Evolutionary conservation across 148 eudicot genomes (phyloP).

Genomic region (Spergularia marina): DNA sequence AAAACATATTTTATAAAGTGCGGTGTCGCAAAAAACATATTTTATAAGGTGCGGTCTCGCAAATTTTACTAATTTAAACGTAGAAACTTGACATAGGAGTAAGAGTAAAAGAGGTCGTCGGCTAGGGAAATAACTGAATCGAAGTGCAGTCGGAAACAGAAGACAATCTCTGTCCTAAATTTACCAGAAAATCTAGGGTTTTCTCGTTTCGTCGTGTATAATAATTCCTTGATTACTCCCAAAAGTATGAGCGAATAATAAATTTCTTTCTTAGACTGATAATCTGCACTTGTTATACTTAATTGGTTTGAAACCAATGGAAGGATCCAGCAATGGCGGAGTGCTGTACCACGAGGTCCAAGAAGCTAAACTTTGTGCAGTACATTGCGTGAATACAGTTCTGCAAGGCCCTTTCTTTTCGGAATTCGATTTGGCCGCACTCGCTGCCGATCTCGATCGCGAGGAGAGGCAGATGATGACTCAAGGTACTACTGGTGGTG

Average conservation of each 20-base stretch:
- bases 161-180: not conserved
- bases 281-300: not conserved
- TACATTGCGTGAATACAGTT: constrained; percentile 94
- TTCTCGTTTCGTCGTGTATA: not conserved
- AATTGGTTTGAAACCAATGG: constrained; percentile 29
- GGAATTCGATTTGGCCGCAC: constrained; percentile 90
- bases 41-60: too few relatives aligned
- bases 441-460: constrained; percentile 86
- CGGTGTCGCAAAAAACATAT: too few relatives aligned
- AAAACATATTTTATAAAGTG: too few relatives aligned
- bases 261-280: not conserved
- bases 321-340: constrained; percentile 81
- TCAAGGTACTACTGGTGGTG: constrained; percentile 34
- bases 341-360: constrained; percentile 97
- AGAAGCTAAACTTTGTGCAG: constrained; percentile 91
- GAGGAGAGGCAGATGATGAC: constrained; percentile 75
- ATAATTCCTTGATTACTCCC: not conserved
- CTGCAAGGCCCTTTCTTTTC: constrained; percentile 93
- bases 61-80: too few relatives aligned
- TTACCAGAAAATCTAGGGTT: constrained; percentile 9
- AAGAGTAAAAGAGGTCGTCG: too few relatives aligned
- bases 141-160: too few relatives aligned
- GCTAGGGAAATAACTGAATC: too few relatives aligned
- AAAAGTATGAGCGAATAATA: not conserved
- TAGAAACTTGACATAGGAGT: too few relatives aligned